These are phyloP conservation scores for Pulveroboletus sp. DNA, from an alignment of 768 basidiomycete genomes.

Conservation along the genomic window DNA sequence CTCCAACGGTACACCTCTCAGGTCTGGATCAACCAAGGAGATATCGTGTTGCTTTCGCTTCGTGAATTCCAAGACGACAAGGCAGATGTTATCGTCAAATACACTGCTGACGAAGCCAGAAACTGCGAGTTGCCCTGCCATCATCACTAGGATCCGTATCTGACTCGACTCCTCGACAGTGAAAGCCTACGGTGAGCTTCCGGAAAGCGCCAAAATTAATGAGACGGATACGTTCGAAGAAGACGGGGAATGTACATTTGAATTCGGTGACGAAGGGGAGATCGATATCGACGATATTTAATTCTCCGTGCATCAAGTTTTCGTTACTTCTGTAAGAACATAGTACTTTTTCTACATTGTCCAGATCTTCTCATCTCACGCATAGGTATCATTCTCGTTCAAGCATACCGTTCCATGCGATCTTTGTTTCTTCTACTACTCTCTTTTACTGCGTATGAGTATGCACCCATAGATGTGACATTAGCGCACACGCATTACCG, in stretches of 20 bases:
- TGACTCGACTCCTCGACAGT: constrained; percentile 42
- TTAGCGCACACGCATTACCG: constrained; percentile 13
- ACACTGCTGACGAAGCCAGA: constrained; percentile 92
- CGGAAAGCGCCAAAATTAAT: constrained; percentile 94
- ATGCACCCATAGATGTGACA: constrained; percentile 26
- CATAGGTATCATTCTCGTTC: constrained; percentile 10
- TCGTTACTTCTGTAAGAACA: constrained; percentile 15
- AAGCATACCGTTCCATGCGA: constrained; percentile 8
- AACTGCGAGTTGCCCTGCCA: constrained; percentile 48
- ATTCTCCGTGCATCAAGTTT: constrained; percentile 18
- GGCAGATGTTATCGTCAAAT: constrained; percentile 99
- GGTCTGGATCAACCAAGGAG: constrained; percentile 99
- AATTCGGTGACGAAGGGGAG: constrained; percentile 86
- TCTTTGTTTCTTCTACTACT: background rate
- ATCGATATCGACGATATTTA: constrained; percentile 90
- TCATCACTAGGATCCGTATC: constrained; percentile 2
- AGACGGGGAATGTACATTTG: constrained; percentile 84
- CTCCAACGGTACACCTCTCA: constrained; percentile 29
- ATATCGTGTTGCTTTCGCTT: constrained; percentile 90
- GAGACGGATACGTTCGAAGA: constrained; percentile 94
- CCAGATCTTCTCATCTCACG: constrained; percentile 2
- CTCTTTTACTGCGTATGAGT: constrained; percentile 13
- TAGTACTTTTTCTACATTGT: background rate
- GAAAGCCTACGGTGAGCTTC: constrained; percentile 97
- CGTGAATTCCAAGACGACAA: constrained; percentile 99